Conservation (phyloP, 1,284 basidiomycete species). For the Boletellus deceptivus region DNA sequence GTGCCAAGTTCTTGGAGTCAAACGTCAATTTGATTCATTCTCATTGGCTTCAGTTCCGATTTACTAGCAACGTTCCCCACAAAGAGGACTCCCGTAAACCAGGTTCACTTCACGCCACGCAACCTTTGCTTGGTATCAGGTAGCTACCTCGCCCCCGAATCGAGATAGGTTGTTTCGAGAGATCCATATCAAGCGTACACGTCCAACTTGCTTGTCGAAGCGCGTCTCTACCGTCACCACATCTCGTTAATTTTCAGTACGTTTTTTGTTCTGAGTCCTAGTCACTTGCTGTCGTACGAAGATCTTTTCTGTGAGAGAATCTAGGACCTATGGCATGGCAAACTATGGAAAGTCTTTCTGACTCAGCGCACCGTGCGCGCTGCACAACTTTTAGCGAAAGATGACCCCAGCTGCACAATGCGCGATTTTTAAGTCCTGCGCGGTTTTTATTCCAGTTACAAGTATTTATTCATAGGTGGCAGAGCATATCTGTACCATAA, state of each 20-base stretch:
- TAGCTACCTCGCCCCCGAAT: slow-evolving; percentile 55
- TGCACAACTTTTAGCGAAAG: too few species aligned
- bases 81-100: slow-evolving; percentile 90
- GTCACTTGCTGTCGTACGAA: too few species aligned
- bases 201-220: background rate
- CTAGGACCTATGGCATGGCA: too few species aligned
- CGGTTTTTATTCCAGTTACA: too few species aligned
- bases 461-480: too few species aligned
- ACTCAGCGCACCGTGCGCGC: too few species aligned
- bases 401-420: too few species aligned
- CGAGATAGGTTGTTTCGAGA: slow-evolving; percentile 40
- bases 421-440: too few species aligned
- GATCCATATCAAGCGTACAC: background rate
- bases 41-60: slow-evolving; percentile 60
- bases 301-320: background rate
- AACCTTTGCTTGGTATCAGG: slow-evolving; percentile 94
- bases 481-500: too few species aligned
- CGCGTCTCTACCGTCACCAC: background rate
- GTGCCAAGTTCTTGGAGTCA: slow-evolving; percentile 24
- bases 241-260: too few species aligned
- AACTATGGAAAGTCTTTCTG: too few species aligned
- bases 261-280: too few species aligned
- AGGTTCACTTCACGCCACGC: slow-evolving; percentile 91
- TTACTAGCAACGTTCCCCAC: slow-evolving; percentile 90
- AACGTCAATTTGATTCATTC: slow-evolving; percentile 1